phyloP scores from a whole-genome alignment of 805 yeast species.

The Gaillardinia entomophila region DNA sequence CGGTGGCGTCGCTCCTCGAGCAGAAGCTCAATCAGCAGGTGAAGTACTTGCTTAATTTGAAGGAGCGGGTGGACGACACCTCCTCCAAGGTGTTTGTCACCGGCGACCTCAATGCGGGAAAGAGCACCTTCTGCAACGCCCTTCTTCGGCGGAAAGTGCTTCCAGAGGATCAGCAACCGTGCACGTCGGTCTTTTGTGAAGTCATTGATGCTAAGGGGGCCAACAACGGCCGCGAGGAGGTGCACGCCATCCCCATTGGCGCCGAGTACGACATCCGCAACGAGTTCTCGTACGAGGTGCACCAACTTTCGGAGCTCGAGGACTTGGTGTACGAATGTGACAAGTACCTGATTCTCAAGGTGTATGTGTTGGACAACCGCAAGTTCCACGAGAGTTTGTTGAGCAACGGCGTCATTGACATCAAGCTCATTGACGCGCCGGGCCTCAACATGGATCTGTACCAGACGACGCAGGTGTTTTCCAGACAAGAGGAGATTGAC shows the following conservation, averaged over 20 bases:
- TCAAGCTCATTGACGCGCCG: slow-evolving; percentile 92
- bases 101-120: slow-evolving; percentile 96
- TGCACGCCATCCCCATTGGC: slow-evolving; percentile 78
- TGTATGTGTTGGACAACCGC: slow-evolving; percentile 76
- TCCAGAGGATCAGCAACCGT: slow-evolving; percentile 97
- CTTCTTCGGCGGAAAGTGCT: slow-evolving; percentile 67
- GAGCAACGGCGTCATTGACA: slow-evolving; percentile 87
- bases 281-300: slow-evolving; percentile 59
- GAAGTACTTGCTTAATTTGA: slow-evolving; percentile 64
- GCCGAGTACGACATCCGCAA: slow-evolving; percentile 46
- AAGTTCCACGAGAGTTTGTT: slow-evolving; percentile 63
- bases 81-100: slow-evolving; percentile 92
- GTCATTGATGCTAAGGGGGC: slow-evolving; percentile 72
- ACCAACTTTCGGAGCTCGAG: slow-evolving; percentile 51
- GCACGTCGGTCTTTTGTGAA: slow-evolving; percentile 94
- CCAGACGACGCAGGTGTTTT: slow-evolving; percentile 91
- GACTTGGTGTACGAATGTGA: slow-evolving; percentile 72
- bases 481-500: slow-evolving; percentile 96
- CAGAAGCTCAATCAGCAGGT: slow-evolving; percentile 60
- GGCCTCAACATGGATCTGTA: slow-evolving; percentile 90
- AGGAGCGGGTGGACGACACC: slow-evolving; percentile 83
- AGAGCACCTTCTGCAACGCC: slow-evolving; percentile 93
- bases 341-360: slow-evolving; percentile 63
- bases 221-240: slow-evolving; percentile 76
- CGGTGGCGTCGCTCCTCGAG: slow-evolving; percentile 64